Conservation (phyloP, 139 green algal genomes). For the Raphidocelis subcapitata region DNA sequence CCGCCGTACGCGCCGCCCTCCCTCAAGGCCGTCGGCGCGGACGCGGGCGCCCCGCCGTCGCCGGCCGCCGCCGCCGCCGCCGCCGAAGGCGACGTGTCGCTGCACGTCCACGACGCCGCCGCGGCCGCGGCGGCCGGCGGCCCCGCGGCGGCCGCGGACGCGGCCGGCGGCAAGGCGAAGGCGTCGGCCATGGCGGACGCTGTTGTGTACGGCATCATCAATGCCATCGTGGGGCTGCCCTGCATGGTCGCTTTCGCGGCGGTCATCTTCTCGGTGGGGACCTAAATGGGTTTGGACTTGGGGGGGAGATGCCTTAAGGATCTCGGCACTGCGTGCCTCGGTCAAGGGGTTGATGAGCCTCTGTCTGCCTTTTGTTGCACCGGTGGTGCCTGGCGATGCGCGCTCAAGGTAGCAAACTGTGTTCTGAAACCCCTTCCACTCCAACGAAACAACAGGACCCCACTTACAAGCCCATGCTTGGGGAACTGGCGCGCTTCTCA, state of each 20-base stretch:
- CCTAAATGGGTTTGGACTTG: too few relatives aligned
- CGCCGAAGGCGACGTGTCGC: neutral
- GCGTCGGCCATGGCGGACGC: neutral
- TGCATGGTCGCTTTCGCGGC: slow-evolving; percentile 72
- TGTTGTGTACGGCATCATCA: slow-evolving; percentile 54
- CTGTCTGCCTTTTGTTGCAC: too few relatives aligned
- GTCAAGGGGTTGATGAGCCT: too few relatives aligned
- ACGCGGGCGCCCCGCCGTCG: too few relatives aligned
- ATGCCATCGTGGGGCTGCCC: slow-evolving; percentile 63
- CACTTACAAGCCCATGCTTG: slow-evolving; percentile 14
- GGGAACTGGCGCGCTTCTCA: slow-evolving; percentile 20
- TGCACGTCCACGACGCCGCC: neutral
- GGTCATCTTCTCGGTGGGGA: slow-evolving; percentile 47
- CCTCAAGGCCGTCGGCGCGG: too few relatives aligned
- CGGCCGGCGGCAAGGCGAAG: neutral
- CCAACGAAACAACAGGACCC: slow-evolving; percentile 8
- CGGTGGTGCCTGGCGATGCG: too few relatives aligned
- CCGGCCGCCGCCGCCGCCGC: neutral
- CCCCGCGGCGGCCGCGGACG: neutral
- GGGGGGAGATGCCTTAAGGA: too few relatives aligned
- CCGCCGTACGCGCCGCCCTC: too few relatives aligned
- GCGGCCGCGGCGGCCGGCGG: slow-evolving; percentile 2
- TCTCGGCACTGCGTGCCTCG: too few relatives aligned
- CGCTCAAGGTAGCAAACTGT: too few relatives aligned
- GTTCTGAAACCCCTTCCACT: too few relatives aligned